Percentiles rank a stretch among this genome's conserved stretches.
Conservation (phyloP, 768 basidiomycete species). For the Porphyrellus cyaneotinctus region DNA sequence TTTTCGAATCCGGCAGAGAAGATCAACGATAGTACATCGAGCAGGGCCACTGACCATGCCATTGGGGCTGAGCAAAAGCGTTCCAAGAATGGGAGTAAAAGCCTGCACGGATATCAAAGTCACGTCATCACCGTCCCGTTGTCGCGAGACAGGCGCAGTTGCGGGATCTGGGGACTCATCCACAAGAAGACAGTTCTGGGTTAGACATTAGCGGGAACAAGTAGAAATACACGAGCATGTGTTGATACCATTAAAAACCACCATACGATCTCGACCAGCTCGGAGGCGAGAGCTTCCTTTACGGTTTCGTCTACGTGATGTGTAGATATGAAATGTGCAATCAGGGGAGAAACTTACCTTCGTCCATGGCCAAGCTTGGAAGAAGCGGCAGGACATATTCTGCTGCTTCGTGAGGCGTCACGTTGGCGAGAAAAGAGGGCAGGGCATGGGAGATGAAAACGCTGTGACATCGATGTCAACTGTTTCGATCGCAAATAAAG, state of each 20-base stretch:
- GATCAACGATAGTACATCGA: constrained; percentile 71
- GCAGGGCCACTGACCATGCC: constrained; percentile 67
- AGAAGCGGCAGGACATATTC: constrained; percentile 94
- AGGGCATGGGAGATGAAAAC: constrained; percentile 84
- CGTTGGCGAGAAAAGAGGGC: constrained; percentile 68
- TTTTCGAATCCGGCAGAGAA: constrained; percentile 65
- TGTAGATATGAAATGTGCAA: constrained; percentile 8
- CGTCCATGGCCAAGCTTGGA: constrained; percentile 77
- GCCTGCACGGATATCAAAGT: constrained; percentile 70
- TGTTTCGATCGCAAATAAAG: not conserved
- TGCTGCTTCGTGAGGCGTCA: constrained; percentile 82
- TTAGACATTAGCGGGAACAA: constrained; percentile 1
- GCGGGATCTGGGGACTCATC: constrained; percentile 37
- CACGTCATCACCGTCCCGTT: constrained; percentile 15
- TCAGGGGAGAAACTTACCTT: constrained; percentile 46
- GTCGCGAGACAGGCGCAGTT: constrained; percentile 8
- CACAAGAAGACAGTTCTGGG: constrained; percentile 64
- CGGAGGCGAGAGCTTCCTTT: constrained; percentile 80
- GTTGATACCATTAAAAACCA: constrained; percentile 75
- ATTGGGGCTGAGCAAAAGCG: constrained; percentile 79
- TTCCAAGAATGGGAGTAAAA: constrained; percentile 90
- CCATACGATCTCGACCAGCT: constrained; percentile 82
- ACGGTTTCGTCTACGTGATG: constrained; percentile 68
- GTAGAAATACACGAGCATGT: constrained; percentile 1
- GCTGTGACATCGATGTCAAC: constrained; percentile 38